A percentile compares a stretch with the other conserved stretches of the same genome.
These are phyloP conservation scores for Salvia splendens DNA, from an alignment of 257 asterid species.

Conservation along the genomic window DNA sequence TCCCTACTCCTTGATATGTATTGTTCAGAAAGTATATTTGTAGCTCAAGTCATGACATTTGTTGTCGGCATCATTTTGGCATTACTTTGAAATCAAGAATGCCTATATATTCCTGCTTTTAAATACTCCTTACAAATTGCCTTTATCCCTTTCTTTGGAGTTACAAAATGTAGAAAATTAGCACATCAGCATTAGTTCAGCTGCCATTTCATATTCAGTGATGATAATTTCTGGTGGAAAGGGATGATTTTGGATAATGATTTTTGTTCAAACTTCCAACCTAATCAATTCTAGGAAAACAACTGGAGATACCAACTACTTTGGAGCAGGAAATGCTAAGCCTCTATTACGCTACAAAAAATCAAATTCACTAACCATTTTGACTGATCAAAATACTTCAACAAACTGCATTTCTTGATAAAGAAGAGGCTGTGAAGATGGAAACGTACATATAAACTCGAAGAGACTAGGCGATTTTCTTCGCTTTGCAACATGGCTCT, in stretches of 20 bases:
- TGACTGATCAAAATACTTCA: neutral
- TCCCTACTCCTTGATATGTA: neutral
- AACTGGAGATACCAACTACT: constrained; percentile 39
- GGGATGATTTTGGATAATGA: constrained; percentile 28
- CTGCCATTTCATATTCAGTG: constrained; percentile 14
- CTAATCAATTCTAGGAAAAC: constrained; percentile 39
- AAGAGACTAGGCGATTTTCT: neutral
- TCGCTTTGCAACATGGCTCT: constrained; percentile 9
- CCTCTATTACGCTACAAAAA: constrained; percentile 15
- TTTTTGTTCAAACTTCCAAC: constrained; percentile 35
- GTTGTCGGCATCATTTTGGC: constrained; percentile 35
- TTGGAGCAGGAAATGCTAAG: constrained; percentile 18
- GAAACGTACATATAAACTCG: neutral
- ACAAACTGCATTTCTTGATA: neutral
- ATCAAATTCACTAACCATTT: neutral
- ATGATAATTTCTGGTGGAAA: constrained; percentile 33
- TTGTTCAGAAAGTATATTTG: constrained; percentile 33
- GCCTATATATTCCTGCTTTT: constrained; percentile 22
- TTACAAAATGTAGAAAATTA: neutral
- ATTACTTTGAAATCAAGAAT: constrained; percentile 46
- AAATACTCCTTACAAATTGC: constrained; percentile 3
- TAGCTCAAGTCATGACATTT: constrained; percentile 28
- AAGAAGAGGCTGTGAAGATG: neutral
- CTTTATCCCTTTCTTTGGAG: constrained; percentile 22
- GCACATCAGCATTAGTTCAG: constrained; percentile 27